Evolutionary conservation across 164 flowering plant species (phyloP).

Genomic region (Dillenia suffruticosa): DNA sequence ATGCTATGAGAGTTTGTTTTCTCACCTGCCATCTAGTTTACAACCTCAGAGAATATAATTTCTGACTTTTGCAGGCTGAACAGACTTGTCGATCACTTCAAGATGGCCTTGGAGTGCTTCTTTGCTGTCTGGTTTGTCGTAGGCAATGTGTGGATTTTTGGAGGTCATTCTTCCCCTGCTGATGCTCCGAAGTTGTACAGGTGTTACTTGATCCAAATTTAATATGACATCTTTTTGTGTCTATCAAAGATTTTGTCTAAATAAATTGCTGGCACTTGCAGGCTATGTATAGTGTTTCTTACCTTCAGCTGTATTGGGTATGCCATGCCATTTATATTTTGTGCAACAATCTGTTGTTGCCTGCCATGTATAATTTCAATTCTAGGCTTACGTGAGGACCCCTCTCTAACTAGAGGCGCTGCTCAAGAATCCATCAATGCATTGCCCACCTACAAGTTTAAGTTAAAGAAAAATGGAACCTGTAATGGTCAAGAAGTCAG

Average conservation of each 20-base stretch:
- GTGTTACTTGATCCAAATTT: constrained; percentile 13
- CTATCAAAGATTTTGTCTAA: too few species aligned
- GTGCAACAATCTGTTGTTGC: constrained; percentile 94
- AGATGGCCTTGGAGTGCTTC: constrained; percentile 64
- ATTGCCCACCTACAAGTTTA: constrained; percentile 80
- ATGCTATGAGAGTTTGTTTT: too few species aligned
- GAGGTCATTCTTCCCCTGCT: constrained; percentile 50
- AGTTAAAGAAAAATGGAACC: constrained; percentile 44
- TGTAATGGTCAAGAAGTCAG: constrained; percentile 28
- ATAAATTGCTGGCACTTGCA: constrained; percentile 24
- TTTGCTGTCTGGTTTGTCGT: constrained; percentile 76
- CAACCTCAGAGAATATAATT: too few species aligned
- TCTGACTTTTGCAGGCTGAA: constrained; percentile 26
- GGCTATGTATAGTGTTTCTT: constrained; percentile 93
- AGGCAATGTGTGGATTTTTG: constrained; percentile 71
- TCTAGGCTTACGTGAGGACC: constrained; percentile 78
- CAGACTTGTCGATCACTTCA: constrained; percentile 41
- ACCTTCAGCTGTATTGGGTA: constrained; percentile 92
- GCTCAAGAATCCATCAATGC: constrained; percentile 71
- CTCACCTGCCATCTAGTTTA: too few species aligned
- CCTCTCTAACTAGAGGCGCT: constrained; percentile 72
- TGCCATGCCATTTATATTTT: constrained; percentile 94
- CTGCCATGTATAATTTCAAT: constrained; percentile 86
- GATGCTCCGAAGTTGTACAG: constrained; percentile 69
- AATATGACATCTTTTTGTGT: too few species aligned